These are phyloP conservation scores for Huntiella moniliformis DNA, from an alignment of 2,329 filamentous ascomycete genomes.

Conservation along the genomic window DNA sequence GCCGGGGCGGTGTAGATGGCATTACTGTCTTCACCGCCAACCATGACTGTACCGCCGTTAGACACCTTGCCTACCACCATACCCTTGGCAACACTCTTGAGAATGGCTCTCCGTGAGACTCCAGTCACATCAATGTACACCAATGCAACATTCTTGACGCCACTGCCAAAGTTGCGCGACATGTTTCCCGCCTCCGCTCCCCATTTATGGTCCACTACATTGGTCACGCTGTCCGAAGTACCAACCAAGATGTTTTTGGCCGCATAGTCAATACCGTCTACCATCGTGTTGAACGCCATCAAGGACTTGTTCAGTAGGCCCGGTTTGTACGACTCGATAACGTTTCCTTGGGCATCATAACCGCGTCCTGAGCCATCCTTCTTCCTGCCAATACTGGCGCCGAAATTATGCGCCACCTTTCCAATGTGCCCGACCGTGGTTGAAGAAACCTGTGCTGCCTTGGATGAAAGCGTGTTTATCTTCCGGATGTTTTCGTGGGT, in stretches of 20 bases:
- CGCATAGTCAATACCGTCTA: slow-evolving; percentile 81
- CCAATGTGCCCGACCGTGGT: slow-evolving; percentile 75
- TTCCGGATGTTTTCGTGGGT: slow-evolving; percentile 74
- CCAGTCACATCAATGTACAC: slow-evolving; percentile 96
- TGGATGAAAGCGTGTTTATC: slow-evolving; percentile 69
- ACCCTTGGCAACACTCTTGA: slow-evolving; percentile 90
- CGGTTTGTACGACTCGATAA: slow-evolving; percentile 54
- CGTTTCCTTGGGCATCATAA: slow-evolving; percentile 51
- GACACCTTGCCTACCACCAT: slow-evolving; percentile 77
- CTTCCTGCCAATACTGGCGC: slow-evolving; percentile 47
- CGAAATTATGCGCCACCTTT: slow-evolving; percentile 75
- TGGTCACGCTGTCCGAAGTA: slow-evolving; percentile 60
- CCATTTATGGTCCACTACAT: slow-evolving; percentile 77
- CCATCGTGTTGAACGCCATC: slow-evolving; percentile 89
- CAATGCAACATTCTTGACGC: slow-evolving; percentile 87
- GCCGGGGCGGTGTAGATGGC: background rate
- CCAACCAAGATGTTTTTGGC: slow-evolving; percentile 59
- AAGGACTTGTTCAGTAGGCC: slow-evolving; percentile 87
- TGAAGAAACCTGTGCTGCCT: slow-evolving; percentile 60
- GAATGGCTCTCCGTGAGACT: slow-evolving; percentile 69
- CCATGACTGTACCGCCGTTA: slow-evolving; percentile 53
- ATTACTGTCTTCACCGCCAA: slow-evolving; percentile 41
- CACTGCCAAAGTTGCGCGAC: slow-evolving; percentile 56
- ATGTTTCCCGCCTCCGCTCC: slow-evolving; percentile 69
- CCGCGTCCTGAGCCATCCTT: slow-evolving; percentile 37